These are phyloP conservation scores for Mrakia blollopis DNA, from an alignment of 768 basidiomycete species.

Conservation along the genomic window DNA sequence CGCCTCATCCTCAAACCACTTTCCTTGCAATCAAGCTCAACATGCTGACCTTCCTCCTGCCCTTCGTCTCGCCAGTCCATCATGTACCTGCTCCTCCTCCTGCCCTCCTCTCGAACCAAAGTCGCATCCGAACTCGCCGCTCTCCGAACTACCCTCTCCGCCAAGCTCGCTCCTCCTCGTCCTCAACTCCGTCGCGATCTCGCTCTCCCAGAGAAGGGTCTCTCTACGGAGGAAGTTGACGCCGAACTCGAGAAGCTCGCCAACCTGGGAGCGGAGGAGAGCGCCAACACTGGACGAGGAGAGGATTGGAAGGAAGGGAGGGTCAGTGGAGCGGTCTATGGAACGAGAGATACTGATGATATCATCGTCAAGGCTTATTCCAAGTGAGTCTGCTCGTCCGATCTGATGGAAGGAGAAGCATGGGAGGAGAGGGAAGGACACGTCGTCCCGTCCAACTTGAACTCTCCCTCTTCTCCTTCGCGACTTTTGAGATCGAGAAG, in stretches of 20 bases:
- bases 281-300: slow-evolving; percentile 44
- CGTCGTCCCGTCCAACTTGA: background rate
- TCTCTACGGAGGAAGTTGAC: slow-evolving; percentile 65
- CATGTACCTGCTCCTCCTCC: slow-evolving; percentile 53
- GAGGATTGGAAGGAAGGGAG: slow-evolving; percentile 66
- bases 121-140: slow-evolving; percentile 61
- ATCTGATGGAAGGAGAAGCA: too few relatives aligned
- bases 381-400: slow-evolving; percentile 66
- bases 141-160: slow-evolving; percentile 62
- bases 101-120: slow-evolving; percentile 59
- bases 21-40: slow-evolving; percentile 22
- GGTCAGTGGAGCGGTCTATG: slow-evolving; percentile 75
- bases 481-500: background rate
- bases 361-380: slow-evolving; percentile 75
- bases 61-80: slow-evolving; percentile 48
- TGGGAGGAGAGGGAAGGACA: background rate
- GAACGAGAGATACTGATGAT: slow-evolving; percentile 60
- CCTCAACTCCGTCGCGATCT: slow-evolving; percentile 62
- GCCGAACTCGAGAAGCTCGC: slow-evolving; percentile 72
- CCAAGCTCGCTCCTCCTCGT: slow-evolving; percentile 62
- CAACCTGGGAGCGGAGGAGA: slow-evolving; percentile 46
- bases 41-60: slow-evolving; percentile 13
- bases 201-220: slow-evolving; percentile 60
- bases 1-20: slow-evolving; percentile 43
- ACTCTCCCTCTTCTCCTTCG: background rate